Evolutionary conservation across 1,139 yeast species (phyloP).

Genomic region (Yamadazyma jaroonii): DNA sequence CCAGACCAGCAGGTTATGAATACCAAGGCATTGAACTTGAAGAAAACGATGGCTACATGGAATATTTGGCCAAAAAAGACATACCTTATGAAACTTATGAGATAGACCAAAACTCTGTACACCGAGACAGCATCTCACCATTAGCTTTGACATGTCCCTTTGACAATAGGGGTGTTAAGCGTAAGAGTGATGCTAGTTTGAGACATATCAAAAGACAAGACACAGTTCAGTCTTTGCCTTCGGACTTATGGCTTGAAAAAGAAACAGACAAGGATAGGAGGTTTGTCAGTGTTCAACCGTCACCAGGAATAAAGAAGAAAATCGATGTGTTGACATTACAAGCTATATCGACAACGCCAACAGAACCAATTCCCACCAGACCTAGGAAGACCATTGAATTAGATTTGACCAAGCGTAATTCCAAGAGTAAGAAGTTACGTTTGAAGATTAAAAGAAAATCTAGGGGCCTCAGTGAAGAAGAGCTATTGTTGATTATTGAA

Average conservation of each 20-base stretch:
- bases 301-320: conserved; percentile 8
- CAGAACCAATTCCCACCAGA: conserved; percentile 4
- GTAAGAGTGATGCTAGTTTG: background rate
- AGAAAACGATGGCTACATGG: conserved; percentile 18
- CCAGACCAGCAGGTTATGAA: conserved; percentile 11
- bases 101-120: too few species aligned
- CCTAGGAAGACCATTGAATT: background rate
- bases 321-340: conserved; percentile 8
- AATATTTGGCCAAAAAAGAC: conserved; percentile 8
- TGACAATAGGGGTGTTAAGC: background rate
- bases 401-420: too few species aligned
- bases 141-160: background rate
- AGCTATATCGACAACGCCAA: conserved; percentile 4
- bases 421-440: conserved; percentile 1
- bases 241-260: background rate
- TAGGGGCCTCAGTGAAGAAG: conserved; percentile 9
- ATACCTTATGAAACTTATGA: too few species aligned
- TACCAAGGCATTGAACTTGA: conserved; percentile 15
- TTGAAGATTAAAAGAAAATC: conserved; percentile 2
- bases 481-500: conserved; percentile 13
- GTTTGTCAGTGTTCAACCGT: background rate
- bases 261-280: background rate
- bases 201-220: background rate
- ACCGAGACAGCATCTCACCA: too few species aligned
- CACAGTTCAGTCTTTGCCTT: background rate